Percentiles rank a stretch among this genome's conserved stretches.
phyloP scores from a whole-genome alignment of 139 green algal species.

The Chlamydomonas incerta region DNA sequence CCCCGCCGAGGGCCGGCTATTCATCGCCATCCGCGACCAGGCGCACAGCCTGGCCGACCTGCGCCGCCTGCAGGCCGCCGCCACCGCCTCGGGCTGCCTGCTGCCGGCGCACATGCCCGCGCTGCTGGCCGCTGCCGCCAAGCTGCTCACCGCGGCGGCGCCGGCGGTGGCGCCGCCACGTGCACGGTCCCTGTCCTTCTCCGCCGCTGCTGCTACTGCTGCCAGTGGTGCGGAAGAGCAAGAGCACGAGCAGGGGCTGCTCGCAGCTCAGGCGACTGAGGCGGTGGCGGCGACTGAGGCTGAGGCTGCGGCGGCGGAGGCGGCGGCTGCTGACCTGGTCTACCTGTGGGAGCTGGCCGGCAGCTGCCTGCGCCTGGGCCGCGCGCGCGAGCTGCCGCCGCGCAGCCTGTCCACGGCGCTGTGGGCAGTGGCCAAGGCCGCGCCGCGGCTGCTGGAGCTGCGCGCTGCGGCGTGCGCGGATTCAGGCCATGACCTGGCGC shows the following conservation, averaged over 20 bases:
- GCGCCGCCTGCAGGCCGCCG: neutral
- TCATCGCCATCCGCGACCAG: too few species aligned
- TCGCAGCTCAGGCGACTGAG: neutral
- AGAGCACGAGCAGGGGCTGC: slow-evolving; percentile 13
- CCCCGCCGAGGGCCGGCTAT: neutral
- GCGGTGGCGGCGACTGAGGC: neutral
- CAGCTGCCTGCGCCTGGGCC: slow-evolving; percentile 18
- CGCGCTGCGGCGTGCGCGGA: too few species aligned
- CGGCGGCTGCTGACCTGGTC: neutral
- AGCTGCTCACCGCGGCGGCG: neutral
- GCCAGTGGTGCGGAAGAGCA: too few species aligned
- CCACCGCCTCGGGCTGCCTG: neutral
- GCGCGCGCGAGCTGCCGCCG: slow-evolving; percentile 20
- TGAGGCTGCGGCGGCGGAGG: neutral
- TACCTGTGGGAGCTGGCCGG: slow-evolving; percentile 24
- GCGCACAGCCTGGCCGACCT: neutral
- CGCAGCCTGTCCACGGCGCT: slow-evolving; percentile 24
- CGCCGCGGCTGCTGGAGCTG: too few species aligned
- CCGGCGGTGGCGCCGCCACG: neutral
- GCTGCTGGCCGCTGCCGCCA: slow-evolving; percentile 19
- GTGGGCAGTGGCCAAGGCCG: slow-evolving; percentile 21
- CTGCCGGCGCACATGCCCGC: slow-evolving; percentile 27
- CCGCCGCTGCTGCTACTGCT: too few species aligned
- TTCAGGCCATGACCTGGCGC: too few species aligned
- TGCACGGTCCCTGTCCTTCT: too few species aligned